phyloP scores from a whole-genome alignment of 192 early-diverging fungal genomes.

The Rhizoclosmatium sp. region DNA sequence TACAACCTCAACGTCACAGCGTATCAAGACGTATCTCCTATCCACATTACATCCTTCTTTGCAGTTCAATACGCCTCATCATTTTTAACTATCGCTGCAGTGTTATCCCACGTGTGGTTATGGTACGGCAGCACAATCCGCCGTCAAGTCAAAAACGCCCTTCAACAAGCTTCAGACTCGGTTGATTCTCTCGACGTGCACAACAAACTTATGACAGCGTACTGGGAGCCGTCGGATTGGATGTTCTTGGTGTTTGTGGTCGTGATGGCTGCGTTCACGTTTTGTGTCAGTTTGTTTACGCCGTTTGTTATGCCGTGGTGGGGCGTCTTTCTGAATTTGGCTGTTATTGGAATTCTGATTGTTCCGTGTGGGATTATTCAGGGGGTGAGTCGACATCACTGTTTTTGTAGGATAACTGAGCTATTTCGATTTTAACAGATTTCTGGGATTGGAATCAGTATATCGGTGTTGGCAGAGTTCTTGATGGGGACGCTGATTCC shows the following conservation, averaged over 20 bases:
- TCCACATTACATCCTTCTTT: constrained; percentile 32
- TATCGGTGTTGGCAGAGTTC: constrained; percentile 69
- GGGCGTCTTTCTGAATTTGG: constrained; percentile 43
- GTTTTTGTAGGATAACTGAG: too few species aligned
- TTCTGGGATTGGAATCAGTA: constrained; percentile 48
- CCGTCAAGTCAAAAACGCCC: constrained; percentile 16
- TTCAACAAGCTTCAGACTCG: constrained; percentile 3
- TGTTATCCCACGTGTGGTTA: constrained; percentile 66
- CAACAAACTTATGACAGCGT: constrained; percentile 31
- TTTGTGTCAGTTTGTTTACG: constrained; percentile 7
- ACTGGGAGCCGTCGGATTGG: constrained; percentile 38
- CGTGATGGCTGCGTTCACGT: not conserved
- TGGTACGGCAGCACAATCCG: constrained; percentile 41
- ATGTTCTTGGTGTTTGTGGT: constrained; percentile 27
- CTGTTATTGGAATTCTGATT: constrained; percentile 58
- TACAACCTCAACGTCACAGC: constrained; percentile 37
- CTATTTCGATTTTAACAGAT: too few species aligned
- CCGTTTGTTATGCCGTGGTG: constrained; percentile 47
- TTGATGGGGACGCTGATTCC: constrained; percentile 66
- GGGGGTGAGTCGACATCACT: constrained; percentile 42
- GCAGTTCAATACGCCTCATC: constrained; percentile 40
- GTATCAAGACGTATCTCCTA: constrained; percentile 32
- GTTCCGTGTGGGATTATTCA: constrained; percentile 72
- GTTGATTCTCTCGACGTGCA: constrained; percentile 16
- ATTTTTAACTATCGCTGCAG: constrained; percentile 61